Conservation (phyloP, 148 eudicot genomes). For the Rhododendron ovatum region DNA sequence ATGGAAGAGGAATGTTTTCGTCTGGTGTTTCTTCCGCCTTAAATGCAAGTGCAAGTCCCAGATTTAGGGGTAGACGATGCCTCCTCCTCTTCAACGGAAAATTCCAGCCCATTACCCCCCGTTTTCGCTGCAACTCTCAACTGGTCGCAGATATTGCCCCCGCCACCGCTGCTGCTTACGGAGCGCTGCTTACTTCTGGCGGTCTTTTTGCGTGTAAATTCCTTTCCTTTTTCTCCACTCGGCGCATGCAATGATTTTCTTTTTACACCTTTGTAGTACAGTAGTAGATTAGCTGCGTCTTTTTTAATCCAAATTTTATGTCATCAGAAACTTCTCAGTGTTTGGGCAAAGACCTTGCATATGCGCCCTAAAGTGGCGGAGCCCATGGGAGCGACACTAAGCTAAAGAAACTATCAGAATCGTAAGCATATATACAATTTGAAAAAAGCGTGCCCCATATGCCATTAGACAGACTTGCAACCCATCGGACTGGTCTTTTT, state of each 20-base stretch:
- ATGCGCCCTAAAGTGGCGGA: not conserved
- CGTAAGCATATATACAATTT: not conserved
- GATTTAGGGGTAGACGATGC: not conserved
- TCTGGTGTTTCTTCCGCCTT: not conserved
- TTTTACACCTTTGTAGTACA: too few relatives aligned
- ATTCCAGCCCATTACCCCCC: not conserved
- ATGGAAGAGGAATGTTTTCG: not conserved
- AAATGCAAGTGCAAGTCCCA: not conserved
- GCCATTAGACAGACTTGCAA: not conserved
- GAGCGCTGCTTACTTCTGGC: not conserved
- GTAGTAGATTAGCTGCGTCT: not conserved
- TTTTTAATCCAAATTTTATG: not conserved
- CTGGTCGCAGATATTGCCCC: not conserved
- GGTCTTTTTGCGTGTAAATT: not conserved
- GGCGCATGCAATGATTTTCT: not conserved
- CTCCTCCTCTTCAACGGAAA: not conserved
- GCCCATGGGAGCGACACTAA: not conserved
- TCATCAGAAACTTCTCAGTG: not conserved
- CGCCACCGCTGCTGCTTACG: not conserved
- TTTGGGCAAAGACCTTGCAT: not conserved
- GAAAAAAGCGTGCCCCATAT: not conserved
- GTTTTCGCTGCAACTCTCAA: not conserved
- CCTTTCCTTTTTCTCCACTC: not conserved
- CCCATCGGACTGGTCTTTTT: not conserved
- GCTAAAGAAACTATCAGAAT: slow-evolving; percentile 1